These are phyloP conservation scores for Euphorbia peplus DNA, from an alignment of 345 rosid genomes.

Conservation along the genomic window DNA sequence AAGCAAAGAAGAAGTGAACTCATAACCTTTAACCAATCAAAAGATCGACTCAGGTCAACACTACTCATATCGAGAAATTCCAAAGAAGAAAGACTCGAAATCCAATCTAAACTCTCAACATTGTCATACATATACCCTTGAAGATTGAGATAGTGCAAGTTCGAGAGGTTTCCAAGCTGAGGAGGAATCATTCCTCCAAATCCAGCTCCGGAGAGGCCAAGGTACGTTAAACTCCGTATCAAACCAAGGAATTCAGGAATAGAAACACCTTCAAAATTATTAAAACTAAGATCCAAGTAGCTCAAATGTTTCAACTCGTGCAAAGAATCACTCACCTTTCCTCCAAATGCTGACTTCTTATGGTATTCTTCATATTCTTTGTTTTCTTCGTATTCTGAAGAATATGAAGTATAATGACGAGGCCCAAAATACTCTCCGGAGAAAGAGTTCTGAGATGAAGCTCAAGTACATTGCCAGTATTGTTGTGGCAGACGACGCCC, in stretches of 20 bases:
- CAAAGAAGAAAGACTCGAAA: too few species aligned
- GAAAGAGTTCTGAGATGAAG: constrained; percentile 13
- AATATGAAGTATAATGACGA: neutral
- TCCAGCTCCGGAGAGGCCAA: constrained; percentile 15
- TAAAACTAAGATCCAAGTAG: constrained; percentile 23
- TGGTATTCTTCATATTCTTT: neutral
- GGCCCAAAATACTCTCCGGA: neutral
- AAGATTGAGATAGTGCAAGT: too few species aligned
- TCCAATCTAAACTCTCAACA: too few species aligned
- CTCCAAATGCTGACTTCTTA: constrained; percentile 8
- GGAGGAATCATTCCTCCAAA: constrained; percentile 8
- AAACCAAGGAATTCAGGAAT: too few species aligned
- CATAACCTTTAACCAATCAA: too few species aligned
- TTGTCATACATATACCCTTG: too few species aligned
- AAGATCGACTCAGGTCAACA: too few species aligned
- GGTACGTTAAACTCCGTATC: neutral
- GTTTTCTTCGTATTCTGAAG: neutral
- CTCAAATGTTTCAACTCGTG: constrained; percentile 18
- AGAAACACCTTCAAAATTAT: too few species aligned
- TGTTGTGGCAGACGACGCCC: neutral
- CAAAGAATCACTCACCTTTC: constrained; percentile 25
- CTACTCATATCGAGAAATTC: too few species aligned
- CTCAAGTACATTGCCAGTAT: constrained; percentile 22
- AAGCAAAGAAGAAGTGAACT: constrained; percentile 27
- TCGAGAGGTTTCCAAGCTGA: too few species aligned